These are phyloP conservation scores for Cucurbita pepo DNA, from an alignment of 306 rosid genomes.

Conservation along the genomic window DNA sequence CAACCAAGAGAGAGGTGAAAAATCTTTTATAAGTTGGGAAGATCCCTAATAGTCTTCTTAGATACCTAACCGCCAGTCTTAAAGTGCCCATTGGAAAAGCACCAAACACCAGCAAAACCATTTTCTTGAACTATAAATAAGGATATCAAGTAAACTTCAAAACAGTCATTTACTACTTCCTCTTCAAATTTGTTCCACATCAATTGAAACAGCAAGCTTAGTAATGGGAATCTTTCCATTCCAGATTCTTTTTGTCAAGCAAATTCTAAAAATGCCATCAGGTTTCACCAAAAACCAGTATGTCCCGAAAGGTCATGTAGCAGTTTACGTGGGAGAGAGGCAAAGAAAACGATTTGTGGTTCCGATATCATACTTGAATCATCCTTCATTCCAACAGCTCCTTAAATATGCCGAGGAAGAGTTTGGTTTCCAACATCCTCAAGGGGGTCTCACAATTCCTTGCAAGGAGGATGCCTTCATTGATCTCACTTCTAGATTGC, in stretches of 20 bases:
- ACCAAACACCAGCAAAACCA: not conserved
- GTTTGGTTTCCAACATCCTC: not conserved
- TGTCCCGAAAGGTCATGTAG: not conserved
- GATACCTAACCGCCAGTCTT: not conserved
- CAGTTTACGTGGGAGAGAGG: not conserved
- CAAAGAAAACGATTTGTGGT: not conserved
- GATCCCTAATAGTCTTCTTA: not conserved
- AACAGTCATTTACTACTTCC: not conserved
- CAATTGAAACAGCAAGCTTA: not conserved
- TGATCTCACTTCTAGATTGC: slow-evolving; percentile 6
- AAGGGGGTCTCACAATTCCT: slow-evolving; percentile 1
- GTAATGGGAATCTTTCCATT: not conserved
- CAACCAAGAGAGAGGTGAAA: not conserved
- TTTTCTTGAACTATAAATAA: not conserved
- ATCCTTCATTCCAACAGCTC: not conserved
- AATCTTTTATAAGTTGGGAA: not conserved
- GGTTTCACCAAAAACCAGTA: not conserved
- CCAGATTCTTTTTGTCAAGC: not conserved
- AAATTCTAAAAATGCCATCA: not conserved
- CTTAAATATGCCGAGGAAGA: not conserved
- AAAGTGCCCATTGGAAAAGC: not conserved
- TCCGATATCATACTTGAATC: not conserved
- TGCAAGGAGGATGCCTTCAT: not conserved
- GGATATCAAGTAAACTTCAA: not conserved
- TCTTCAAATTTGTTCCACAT: not conserved